These are phyloP conservation scores for Geotrichum fermentans DNA, from an alignment of 1,139 yeast species.

Conservation along the genomic window DNA sequence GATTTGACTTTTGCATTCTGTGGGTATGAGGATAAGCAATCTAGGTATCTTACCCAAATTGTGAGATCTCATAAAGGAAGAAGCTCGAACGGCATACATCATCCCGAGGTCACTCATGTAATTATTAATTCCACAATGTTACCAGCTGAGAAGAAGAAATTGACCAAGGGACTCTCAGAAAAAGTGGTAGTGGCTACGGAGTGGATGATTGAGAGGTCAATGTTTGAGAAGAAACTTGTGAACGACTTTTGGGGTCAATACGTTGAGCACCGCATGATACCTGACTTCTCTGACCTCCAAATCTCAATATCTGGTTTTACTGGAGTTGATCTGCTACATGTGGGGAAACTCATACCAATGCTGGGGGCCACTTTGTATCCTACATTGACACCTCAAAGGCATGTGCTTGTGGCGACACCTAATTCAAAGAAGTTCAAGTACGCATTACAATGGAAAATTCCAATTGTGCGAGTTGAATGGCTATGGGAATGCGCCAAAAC, in stretches of 20 bases:
- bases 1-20: constrained; percentile 24
- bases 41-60: constrained; percentile 32
- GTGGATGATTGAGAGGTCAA: constrained; percentile 79
- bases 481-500: constrained; percentile 44
- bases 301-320: constrained; percentile 74
- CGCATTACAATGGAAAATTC: constrained; percentile 53
- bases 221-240: constrained; percentile 53
- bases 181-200: constrained; percentile 46
- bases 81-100: constrained; percentile 10
- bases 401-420: constrained; percentile 59
- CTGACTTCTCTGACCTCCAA: constrained; percentile 40
- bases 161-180: constrained; percentile 15
- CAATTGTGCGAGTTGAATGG: constrained; percentile 51
- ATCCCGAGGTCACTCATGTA: constrained; percentile 20
- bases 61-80: constrained; percentile 39
- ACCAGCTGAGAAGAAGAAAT: constrained; percentile 19
- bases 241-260: constrained; percentile 75
- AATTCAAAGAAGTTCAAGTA: constrained; percentile 43
- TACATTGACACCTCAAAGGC: constrained; percentile 52
- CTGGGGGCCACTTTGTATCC: constrained; percentile 47
- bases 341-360: constrained; percentile 54
- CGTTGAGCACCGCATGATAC: constrained; percentile 41
- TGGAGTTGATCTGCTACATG: constrained; percentile 76
- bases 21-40: constrained; percentile 29
- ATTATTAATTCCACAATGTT: constrained; percentile 32